Conservation (phyloP, 1,284 basidiomycete species). For the Trichosporon sp. region DNA sequence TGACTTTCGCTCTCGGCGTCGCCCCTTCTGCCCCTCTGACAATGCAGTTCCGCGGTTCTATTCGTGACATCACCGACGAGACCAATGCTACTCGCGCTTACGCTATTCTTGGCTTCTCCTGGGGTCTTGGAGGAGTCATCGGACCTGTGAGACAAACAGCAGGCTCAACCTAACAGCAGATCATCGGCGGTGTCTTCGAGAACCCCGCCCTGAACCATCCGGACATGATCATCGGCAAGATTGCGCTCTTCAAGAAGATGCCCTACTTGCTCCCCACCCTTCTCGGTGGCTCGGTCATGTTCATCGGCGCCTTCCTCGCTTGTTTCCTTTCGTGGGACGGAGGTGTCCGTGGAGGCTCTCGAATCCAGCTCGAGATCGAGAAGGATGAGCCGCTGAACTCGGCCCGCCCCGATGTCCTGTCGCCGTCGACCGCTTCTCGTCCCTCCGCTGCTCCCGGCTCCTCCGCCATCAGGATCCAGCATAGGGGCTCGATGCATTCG, state of each 20-base stretch:
- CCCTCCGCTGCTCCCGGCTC: slow-evolving; percentile 19
- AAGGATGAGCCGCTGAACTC: slow-evolving; percentile 53
- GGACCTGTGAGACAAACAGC: slow-evolving; percentile 31
- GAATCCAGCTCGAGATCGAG: slow-evolving; percentile 69
- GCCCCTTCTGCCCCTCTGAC: slow-evolving; percentile 12
- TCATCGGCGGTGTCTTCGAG: slow-evolving; percentile 81
- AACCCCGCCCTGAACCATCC: slow-evolving; percentile 81
- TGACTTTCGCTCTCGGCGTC: not conserved
- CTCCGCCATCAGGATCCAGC: slow-evolving; percentile 21
- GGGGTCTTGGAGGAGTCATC: slow-evolving; percentile 79
- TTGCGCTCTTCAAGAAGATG: slow-evolving; percentile 64
- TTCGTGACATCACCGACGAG: slow-evolving; percentile 69
- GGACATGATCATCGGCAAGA: slow-evolving; percentile 56
- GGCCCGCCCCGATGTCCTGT: slow-evolving; percentile 3
- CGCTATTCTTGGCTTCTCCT: slow-evolving; percentile 88
- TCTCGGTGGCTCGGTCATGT: slow-evolving; percentile 69
- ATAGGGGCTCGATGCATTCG: slow-evolving; percentile 5
- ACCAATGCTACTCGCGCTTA: slow-evolving; percentile 92
- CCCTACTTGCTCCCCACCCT: slow-evolving; percentile 88
- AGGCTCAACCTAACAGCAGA: slow-evolving; percentile 34
- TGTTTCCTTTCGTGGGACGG: slow-evolving; percentile 88
- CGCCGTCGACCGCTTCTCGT: slow-evolving; percentile 13
- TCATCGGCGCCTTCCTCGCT: slow-evolving; percentile 69
- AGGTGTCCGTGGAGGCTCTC: slow-evolving; percentile 70
- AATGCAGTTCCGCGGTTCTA: slow-evolving; percentile 60